Percentiles rank a stretch among this genome's conserved stretches.
phyloP scores from a whole-genome alignment of 306 rosid species.

The Sicyos edulis region DNA sequence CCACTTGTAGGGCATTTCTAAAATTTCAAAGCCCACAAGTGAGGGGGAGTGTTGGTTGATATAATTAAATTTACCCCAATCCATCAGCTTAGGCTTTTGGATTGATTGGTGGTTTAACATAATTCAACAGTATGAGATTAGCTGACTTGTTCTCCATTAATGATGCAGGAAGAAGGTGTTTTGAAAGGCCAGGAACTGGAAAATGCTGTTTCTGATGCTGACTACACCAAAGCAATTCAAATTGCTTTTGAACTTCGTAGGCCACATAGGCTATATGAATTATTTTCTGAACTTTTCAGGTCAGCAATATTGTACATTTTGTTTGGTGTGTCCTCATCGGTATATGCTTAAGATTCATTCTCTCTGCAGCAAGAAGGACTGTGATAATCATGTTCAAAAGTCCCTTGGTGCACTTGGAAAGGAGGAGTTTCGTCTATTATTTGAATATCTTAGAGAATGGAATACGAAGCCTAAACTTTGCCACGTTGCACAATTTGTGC shows the following conservation, averaged over 20 bases:
- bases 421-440: slow-evolving; percentile 53
- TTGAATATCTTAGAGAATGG: slow-evolving; percentile 82
- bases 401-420: slow-evolving; percentile 47
- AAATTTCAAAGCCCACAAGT: no score
- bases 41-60: no score
- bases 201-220: slow-evolving; percentile 85
- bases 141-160: slow-evolving; percentile 5
- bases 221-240: slow-evolving; percentile 76
- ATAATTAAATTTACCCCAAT: no score
- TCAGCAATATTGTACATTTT: slow-evolving; percentile 22
- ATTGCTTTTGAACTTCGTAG: slow-evolving; percentile 73
- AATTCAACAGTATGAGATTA: no score
- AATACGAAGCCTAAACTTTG: slow-evolving; percentile 82
- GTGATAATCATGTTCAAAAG: slow-evolving; percentile 48
- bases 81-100: no score
- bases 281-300: slow-evolving; percentile 80
- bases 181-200: slow-evolving; percentile 89
- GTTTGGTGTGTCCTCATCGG: neutral
- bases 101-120: no score
- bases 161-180: slow-evolving; percentile 77
- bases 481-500: slow-evolving; percentile 79
- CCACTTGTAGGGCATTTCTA: no score
- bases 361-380: slow-evolving; percentile 56
- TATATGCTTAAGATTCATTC: slow-evolving; percentile 19
- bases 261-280: slow-evolving; percentile 64